Evolutionary conservation across 1,139 yeast species (phyloP).

Genomic region (Arxiozyma slooffiae): DNA sequence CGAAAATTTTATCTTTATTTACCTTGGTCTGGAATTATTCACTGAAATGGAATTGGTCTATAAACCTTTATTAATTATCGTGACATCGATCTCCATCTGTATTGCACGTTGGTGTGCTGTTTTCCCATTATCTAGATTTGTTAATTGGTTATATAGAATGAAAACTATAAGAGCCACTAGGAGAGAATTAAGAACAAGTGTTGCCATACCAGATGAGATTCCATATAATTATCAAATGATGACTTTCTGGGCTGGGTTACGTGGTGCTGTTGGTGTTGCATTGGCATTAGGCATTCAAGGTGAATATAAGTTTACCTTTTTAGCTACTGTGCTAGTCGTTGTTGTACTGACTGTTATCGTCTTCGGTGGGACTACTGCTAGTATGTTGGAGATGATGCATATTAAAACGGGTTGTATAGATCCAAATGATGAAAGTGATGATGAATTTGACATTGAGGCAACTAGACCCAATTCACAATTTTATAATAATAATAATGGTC

Average conservation of each 20-base stretch:
- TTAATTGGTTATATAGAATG: constrained; percentile 68
- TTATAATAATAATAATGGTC: not conserved
- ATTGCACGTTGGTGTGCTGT: constrained; percentile 96
- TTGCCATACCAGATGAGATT: constrained; percentile 70
- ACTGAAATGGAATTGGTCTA: constrained; percentile 93
- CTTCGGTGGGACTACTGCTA: constrained; percentile 97
- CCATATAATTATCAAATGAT: constrained; percentile 95
- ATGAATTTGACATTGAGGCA: constrained; percentile 89
- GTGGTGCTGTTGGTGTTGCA: constrained; percentile 99
- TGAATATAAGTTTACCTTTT: constrained; percentile 75
- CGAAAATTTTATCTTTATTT: constrained; percentile 93
- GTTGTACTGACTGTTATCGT: constrained; percentile 92
- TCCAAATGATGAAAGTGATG: constrained; percentile 77
- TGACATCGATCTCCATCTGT: constrained; percentile 84
- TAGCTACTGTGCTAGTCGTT: constrained; percentile 92
- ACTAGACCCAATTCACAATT: constrained; percentile 33
- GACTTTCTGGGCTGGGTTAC: constrained; percentile 98
- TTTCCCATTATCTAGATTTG: constrained; percentile 77
- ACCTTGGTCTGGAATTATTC: constrained; percentile 84
- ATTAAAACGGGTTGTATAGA: constrained; percentile 86
- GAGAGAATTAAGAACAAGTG: constrained; percentile 32
- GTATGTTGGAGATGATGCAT: constrained; percentile 91
- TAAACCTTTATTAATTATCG: constrained; percentile 83
- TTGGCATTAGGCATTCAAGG: constrained; percentile 96
- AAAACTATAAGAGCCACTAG: constrained; percentile 33